Conservation (phyloP, 345 rosid species). For the Heritiera fomes region DNA sequence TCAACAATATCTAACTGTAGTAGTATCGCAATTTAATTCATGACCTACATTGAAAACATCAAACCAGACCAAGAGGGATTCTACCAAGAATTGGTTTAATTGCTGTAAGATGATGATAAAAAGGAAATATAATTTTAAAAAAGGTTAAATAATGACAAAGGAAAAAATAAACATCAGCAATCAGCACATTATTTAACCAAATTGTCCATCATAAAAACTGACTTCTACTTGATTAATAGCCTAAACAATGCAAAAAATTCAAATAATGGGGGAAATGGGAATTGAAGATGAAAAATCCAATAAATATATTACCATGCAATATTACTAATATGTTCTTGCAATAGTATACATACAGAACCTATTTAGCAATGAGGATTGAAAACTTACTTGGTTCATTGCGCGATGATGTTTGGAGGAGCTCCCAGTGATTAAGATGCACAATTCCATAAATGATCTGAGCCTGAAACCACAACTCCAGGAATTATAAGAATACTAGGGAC, state of each 20-base stretch:
- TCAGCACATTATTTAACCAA: background rate
- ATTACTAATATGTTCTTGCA: background rate
- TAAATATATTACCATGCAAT: background rate
- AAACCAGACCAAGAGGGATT: background rate
- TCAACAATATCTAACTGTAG: background rate
- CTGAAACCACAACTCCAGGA: constrained; percentile 39
- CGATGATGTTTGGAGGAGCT: constrained; percentile 55
- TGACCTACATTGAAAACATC: background rate
- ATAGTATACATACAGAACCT: background rate
- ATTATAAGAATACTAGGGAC: constrained; percentile 8
- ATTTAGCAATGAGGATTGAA: constrained; percentile 14
- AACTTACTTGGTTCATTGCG: constrained; percentile 40
- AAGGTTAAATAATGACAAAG: background rate
- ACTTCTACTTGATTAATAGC: background rate
- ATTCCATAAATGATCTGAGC: constrained; percentile 85
- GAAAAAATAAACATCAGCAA: background rate
- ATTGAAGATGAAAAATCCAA: background rate
- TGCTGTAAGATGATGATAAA: background rate
- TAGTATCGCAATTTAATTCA: background rate
- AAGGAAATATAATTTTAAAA: background rate
- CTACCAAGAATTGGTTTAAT: background rate
- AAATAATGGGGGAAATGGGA: background rate
- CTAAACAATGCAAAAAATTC: background rate
- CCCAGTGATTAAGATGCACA: constrained; percentile 86
- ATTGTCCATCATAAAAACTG: background rate